Conservation (phyloP, 495 filamentous ascomycete species). For the Lepidopterella palustris region DNA sequence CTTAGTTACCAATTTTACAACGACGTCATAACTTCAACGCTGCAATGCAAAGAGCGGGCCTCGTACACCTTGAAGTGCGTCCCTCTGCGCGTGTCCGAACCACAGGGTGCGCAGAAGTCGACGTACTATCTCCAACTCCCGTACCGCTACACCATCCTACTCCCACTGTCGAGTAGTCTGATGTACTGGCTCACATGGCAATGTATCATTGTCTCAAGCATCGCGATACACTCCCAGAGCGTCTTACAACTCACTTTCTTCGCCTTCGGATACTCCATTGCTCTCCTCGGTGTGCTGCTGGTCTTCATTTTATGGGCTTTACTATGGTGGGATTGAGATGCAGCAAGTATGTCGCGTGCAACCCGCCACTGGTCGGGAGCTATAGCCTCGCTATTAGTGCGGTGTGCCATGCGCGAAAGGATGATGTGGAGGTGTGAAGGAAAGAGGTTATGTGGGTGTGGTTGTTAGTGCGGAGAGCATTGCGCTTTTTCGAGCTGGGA, state of each 20-base stretch:
- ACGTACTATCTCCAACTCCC: constrained; percentile 41
- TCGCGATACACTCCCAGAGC: background rate
- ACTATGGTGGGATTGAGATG: background rate
- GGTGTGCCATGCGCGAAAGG: background rate
- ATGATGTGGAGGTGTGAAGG: too few species aligned
- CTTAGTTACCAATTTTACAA: background rate
- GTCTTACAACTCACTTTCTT: background rate
- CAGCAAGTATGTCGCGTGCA: background rate
- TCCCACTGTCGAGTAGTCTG: too few species aligned
- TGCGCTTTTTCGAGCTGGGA: too few species aligned
- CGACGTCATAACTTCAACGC: background rate
- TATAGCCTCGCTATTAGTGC: background rate
- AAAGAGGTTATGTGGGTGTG: too few species aligned
- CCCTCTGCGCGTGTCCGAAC: constrained; percentile 36
- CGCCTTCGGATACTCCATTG: background rate
- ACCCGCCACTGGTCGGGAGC: constrained; percentile 2
- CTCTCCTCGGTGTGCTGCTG: background rate
- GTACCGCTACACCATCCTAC: constrained; percentile 35
- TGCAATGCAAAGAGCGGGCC: background rate
- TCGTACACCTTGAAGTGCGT: constrained; percentile 11
- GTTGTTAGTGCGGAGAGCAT: too few species aligned
- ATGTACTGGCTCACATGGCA: too few species aligned
- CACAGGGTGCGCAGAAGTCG: constrained; percentile 34
- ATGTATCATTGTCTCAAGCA: too few species aligned
- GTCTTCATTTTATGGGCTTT: too few species aligned